Percentiles rank a stretch among this genome's conserved stretches.
Conservation (phyloP, 2,329 filamentous ascomycete genomes). For the Aspergillus piperis region DNA sequence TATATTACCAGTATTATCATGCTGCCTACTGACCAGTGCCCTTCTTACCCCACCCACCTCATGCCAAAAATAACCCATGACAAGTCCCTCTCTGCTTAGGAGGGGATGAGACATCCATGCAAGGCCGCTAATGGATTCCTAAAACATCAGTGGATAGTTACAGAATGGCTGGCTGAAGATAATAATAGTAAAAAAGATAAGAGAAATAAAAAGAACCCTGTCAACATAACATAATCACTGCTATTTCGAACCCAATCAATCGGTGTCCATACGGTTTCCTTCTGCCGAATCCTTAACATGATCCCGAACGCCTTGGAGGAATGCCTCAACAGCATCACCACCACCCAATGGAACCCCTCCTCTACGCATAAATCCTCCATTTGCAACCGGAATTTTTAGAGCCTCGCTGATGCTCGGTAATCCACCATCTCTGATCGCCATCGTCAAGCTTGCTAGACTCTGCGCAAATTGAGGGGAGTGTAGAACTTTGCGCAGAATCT, state of each 20-base stretch:
- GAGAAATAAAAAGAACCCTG: slow-evolving; percentile 18
- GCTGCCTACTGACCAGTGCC: slow-evolving; percentile 8
- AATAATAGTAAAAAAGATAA: not conserved
- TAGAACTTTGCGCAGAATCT: slow-evolving; percentile 76
- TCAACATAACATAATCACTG: slow-evolving; percentile 8
- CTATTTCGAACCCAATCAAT: slow-evolving; percentile 28
- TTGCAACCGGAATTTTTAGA: slow-evolving; percentile 74
- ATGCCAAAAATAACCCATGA: slow-evolving; percentile 10
- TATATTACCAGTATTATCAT: not conserved
- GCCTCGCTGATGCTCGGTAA: slow-evolving; percentile 88
- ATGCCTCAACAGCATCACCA: slow-evolving; percentile 84
- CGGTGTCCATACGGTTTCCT: slow-evolving; percentile 47
- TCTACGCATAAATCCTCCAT: slow-evolving; percentile 78
- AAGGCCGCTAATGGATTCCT: slow-evolving; percentile 7
- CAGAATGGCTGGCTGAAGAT: not conserved
- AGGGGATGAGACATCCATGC: slow-evolving; percentile 3
- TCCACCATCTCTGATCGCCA: slow-evolving; percentile 86
- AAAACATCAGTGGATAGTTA: slow-evolving; percentile 1
- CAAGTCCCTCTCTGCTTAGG: not conserved
- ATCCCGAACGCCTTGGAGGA: slow-evolving; percentile 84
- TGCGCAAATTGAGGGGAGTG: slow-evolving; percentile 90
- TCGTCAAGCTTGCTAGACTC: slow-evolving; percentile 78
- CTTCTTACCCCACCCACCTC: slow-evolving; percentile 1
- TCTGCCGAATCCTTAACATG: slow-evolving; percentile 62
- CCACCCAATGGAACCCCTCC: slow-evolving; percentile 83